These are phyloP conservation scores for Epichloe amarillans DNA, from an alignment of 2,329 filamentous ascomycete species.

Conservation along the genomic window DNA sequence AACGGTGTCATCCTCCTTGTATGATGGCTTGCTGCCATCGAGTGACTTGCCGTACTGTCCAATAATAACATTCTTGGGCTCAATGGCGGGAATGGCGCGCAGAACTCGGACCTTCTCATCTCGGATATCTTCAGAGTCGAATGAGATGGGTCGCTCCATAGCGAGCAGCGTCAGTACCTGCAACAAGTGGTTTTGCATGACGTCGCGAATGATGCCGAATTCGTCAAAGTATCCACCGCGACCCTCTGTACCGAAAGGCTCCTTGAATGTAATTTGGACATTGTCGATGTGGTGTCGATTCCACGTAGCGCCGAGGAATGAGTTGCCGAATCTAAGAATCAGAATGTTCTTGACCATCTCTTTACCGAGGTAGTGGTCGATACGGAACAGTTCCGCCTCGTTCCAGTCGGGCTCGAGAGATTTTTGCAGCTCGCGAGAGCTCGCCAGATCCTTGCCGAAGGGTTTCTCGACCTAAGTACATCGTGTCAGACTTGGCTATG, in stretches of 20 bases:
- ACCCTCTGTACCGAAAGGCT: conserved; percentile 96
- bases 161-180: conserved; percentile 92
- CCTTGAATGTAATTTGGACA: conserved; percentile 98
- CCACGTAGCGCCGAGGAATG: conserved; percentile 97
- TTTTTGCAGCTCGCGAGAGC: conserved; percentile 87
- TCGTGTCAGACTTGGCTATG: background rate
- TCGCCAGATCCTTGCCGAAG: conserved; percentile 91
- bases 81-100: conserved; percentile 82
- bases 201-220: conserved; percentile 97
- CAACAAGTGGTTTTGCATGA: conserved; percentile 98
- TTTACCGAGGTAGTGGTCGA: conserved; percentile 98
- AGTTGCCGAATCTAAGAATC: conserved; percentile 94
- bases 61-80: conserved; percentile 99
- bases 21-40: conserved; percentile 89
- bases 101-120: conserved; percentile 98
- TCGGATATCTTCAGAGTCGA: conserved; percentile 94
- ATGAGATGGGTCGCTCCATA: conserved; percentile 97
- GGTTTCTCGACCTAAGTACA: conserved; percentile 80
- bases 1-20: conserved; percentile 98
- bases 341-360: conserved; percentile 99
- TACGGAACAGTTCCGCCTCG: conserved; percentile 97
- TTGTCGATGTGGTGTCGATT: conserved; percentile 99
- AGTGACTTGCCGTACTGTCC: conserved; percentile 95
- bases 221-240: conserved; percentile 98
- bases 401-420: conserved; percentile 96